phyloP scores from a whole-genome alignment of 768 basidiomycete species.

The Calocybe gangraenosa region DNA sequence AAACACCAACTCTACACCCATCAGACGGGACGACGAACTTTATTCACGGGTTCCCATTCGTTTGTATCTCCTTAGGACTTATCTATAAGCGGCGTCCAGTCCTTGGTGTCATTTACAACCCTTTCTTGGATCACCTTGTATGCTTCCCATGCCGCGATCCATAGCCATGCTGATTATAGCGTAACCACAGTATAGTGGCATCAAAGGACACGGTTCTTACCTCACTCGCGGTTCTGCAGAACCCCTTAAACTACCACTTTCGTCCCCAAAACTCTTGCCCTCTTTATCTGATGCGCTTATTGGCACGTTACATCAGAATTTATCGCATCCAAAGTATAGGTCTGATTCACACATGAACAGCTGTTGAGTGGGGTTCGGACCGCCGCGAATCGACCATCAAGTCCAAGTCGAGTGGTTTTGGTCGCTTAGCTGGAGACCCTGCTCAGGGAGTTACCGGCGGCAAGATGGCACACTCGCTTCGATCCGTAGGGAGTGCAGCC shows the following conservation, averaged over 20 bases:
- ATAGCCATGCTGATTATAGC: conserved; percentile 1
- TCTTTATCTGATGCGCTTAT: conserved; percentile 71
- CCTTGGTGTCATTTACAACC: conserved; percentile 91
- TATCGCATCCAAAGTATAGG: neutral
- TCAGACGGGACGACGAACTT: conserved; percentile 89
- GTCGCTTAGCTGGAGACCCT: conserved; percentile 70
- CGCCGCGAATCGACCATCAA: conserved; percentile 48
- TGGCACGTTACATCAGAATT: conserved; percentile 33
- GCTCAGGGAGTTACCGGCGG: conserved; percentile 61
- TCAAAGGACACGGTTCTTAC: conserved; percentile 77
- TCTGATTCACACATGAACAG: conserved; percentile 28
- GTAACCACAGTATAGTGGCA: conserved; percentile 61
- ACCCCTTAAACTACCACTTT: conserved; percentile 62
- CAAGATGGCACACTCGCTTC: conserved; percentile 79
- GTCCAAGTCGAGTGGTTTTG: conserved; percentile 64
- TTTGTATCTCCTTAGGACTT: conserved; percentile 88
- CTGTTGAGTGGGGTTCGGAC: conserved; percentile 89
- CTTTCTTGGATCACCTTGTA: conserved; percentile 83
- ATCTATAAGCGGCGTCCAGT: conserved; percentile 79
- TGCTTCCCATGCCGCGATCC: conserved; percentile 14
- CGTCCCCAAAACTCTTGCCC: conserved; percentile 51
- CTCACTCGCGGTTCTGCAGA: conserved; percentile 46
- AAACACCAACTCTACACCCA: neutral
- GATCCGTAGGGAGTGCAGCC: conserved; percentile 82
- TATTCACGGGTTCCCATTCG: conserved; percentile 81